Percentiles rank a stretch among this genome's conserved stretches.
These are phyloP conservation scores for Closterium sp. DNA, from an alignment of 139 green algal genomes.

Conservation along the genomic window DNA sequence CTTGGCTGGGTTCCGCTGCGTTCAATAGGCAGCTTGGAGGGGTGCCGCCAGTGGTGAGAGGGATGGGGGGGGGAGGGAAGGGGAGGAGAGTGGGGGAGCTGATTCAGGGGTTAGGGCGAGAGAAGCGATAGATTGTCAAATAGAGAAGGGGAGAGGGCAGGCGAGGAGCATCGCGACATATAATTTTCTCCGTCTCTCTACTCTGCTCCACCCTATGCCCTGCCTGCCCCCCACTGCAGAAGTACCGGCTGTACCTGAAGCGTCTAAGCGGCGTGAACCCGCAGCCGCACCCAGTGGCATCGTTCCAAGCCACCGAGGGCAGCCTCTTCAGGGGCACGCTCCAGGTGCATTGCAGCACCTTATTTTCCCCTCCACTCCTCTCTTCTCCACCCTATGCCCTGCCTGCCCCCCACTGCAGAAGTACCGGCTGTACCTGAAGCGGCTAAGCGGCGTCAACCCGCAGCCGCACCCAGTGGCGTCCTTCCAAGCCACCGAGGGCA, in stretches of 20 bases:
- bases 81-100: too few species aligned
- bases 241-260: slow-evolving; percentile 94
- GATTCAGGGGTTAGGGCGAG: too few species aligned
- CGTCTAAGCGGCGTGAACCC: slow-evolving; percentile 58
- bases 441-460: slow-evolving; percentile 57
- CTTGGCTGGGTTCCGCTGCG: background rate
- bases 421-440: slow-evolving; percentile 91
- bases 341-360: background rate
- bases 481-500: slow-evolving; percentile 34
- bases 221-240: slow-evolving; percentile 61
- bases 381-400: background rate
- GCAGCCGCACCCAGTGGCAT: slow-evolving; percentile 18
- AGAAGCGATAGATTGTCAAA: too few species aligned
- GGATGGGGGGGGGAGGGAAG: background rate
- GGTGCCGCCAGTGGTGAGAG: background rate
- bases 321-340: slow-evolving; percentile 26
- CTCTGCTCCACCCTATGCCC: background rate
- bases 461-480: slow-evolving; percentile 35
- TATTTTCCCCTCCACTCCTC: background rate
- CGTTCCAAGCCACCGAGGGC: background rate
- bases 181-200: background rate
- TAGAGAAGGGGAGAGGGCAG: too few species aligned
- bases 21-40: background rate
- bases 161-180: too few species aligned
- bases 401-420: slow-evolving; percentile 67